Percentiles rank a stretch among this genome's conserved stretches.
These are phyloP conservation scores for Cubamyces sp. DNA, from an alignment of 768 basidiomycete genomes.

Conservation along the genomic window DNA sequence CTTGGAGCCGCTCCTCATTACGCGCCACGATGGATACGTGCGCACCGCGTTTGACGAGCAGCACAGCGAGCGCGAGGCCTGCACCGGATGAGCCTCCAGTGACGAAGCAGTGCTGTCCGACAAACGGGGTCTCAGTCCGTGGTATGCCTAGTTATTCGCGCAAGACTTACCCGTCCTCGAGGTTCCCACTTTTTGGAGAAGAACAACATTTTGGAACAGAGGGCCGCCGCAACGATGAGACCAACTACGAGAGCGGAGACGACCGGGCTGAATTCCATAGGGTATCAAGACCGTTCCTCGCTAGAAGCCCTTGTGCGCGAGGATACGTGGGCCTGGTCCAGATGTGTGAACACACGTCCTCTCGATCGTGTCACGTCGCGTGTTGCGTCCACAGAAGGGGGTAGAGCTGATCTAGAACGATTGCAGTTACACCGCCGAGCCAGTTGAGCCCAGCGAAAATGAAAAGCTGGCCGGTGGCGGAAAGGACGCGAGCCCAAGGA, in stretches of 20 bases:
- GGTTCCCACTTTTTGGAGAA: slow-evolving; percentile 36
- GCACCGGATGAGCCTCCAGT: slow-evolving; percentile 86
- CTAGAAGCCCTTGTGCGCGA: background rate
- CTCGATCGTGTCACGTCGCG: no score
- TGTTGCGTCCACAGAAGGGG: no score
- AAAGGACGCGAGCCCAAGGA: no score
- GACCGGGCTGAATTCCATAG: background rate
- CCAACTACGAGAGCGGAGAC: slow-evolving; percentile 11
- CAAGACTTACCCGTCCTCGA: slow-evolving; percentile 25
- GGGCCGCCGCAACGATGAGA: slow-evolving; percentile 5
- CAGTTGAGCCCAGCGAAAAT: no score
- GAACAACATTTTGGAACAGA: slow-evolving; percentile 27
- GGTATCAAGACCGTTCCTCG: background rate
- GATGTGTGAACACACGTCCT: no score
- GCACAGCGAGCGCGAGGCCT: slow-evolving; percentile 71
- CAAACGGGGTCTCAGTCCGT: background rate
- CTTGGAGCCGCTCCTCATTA: slow-evolving; percentile 62
- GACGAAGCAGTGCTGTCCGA: slow-evolving; percentile 74
- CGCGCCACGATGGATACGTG: slow-evolving; percentile 87
- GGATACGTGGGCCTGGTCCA: background rate
- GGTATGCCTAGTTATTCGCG: background rate
- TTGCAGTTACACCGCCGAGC: no score
- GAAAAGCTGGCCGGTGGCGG: no score
- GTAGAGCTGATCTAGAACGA: no score
- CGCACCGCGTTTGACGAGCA: slow-evolving; percentile 71